These are phyloP conservation scores for Trichoderma virens DNA, from an alignment of 495 filamentous ascomycete species.

Conservation along the genomic window DNA sequence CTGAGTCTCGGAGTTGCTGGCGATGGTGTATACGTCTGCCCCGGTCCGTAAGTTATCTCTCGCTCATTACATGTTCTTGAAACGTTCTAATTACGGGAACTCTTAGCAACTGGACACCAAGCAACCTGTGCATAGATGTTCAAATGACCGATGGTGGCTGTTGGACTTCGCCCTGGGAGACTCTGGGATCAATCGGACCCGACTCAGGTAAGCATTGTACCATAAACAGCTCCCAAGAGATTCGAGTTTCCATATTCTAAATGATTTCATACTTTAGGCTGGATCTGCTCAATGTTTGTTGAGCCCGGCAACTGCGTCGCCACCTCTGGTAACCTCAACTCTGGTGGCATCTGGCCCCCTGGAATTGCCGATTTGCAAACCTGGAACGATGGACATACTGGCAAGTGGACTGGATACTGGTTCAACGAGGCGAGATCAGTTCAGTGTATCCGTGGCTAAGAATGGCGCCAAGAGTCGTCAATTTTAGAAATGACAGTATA, in stretches of 20 bases:
- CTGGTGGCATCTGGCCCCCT: neutral
- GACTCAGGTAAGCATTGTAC: neutral
- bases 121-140: neutral
- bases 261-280: neutral
- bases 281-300: neutral
- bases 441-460: too few relatives aligned
- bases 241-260: neutral
- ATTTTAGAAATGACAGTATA: too few relatives aligned
- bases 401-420: neutral
- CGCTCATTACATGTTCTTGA: neutral
- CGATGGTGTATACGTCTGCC: neutral
- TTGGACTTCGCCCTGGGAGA: neutral
- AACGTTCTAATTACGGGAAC: neutral
- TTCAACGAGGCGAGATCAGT: neutral
- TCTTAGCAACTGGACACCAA: neutral
- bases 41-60: neutral
- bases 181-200: constrained; percentile 1
- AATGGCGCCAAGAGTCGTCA: too few relatives aligned
- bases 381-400: neutral
- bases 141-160: neutral
- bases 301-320: neutral
- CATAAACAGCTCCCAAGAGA: neutral
- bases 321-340: constrained; percentile 1
- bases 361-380: neutral
- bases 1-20: neutral